A percentile compares a stretch with the other conserved stretches of the same genome.
phyloP scores from a whole-genome alignment of 805 yeast genomes.

The Ogataea nitratoaversa region DNA sequence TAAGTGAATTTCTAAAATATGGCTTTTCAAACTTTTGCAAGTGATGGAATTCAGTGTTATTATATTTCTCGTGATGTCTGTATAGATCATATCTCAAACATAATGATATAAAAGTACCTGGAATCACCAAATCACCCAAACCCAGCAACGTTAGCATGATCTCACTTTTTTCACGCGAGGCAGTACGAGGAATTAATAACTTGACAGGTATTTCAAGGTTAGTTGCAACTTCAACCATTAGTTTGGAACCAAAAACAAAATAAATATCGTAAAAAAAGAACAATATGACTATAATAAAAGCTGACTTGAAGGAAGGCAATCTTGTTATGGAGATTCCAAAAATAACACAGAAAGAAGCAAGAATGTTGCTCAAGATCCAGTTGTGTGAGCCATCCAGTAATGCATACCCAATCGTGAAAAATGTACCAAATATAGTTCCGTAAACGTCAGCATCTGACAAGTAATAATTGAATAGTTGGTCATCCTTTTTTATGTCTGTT shows the following conservation, averaged over 20 bases:
- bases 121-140: conserved; percentile 62
- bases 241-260: conserved; percentile 59
- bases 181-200: conserved; percentile 38
- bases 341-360: conserved; percentile 41
- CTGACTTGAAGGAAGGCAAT: conserved; percentile 43
- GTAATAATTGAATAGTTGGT: conserved; percentile 34
- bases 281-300: conserved; percentile 40
- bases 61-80: conserved; percentile 32
- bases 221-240: conserved; percentile 62
- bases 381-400: conserved; percentile 28
- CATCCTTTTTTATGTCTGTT: conserved; percentile 18
- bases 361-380: conserved; percentile 45
- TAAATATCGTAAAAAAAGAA: conserved; percentile 61
- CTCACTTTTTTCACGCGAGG: conserved; percentile 15
- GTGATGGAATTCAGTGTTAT: conserved; percentile 37
- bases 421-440: conserved; percentile 19
- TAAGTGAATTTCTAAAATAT: conserved; percentile 44
- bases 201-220: conserved; percentile 52
- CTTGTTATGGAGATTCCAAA: conserved; percentile 36
- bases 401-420: conserved; percentile 8
- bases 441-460: conserved; percentile 29
- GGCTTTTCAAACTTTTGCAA: conserved; percentile 34
- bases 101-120: conserved; percentile 50
- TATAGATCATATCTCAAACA: conserved; percentile 52
- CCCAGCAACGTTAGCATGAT: conserved; percentile 45